Base-by-base conservation (phyloP, 106 monocot genomes). In the Dendrobium nobile region DNA sequence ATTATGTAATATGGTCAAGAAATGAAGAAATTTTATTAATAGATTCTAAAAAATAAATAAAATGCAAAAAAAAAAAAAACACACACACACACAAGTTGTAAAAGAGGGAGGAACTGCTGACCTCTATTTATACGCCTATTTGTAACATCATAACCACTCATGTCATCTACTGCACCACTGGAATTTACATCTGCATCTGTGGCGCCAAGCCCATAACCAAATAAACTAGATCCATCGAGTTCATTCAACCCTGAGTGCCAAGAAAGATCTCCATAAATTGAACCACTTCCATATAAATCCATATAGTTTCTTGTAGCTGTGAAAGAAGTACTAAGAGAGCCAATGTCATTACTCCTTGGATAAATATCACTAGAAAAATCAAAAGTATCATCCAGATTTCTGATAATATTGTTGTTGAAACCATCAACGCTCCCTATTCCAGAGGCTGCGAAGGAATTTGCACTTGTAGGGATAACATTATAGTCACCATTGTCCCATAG, bases 111-210 rank as follows among this genome's bases (percentile, higher is more conserved):
- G 77, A 55, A 47, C 20, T 22, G 61, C 85, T 87, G 44, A 95
- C 95, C 95, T 90, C 88, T 90, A 89, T 78, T 88, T 87, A 87
- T 58, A 75, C 86, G 88, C 67, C 85, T 92, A 85, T 84, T 89
- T 44, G 80, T 83, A 89, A 81, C 80, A 85, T 79, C 82, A 77
- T 87, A 94, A 78, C 82, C 77, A 19, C 85, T 88, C 65, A 85
- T 84, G 81, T 88, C 92, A 81, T 81, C 85, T 64, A 88, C 58
- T 33, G 88, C 86, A 51, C 65, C 74, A 45, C 87, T 85, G 77
- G 76, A 64, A 47, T 68, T 75, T 47, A 78, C 77, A 86, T 92
- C 84, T 4, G 89, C 73, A 43, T 67, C 68, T 73, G 80, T 77
- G 79, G 78, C 82, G 19, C 83, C 87, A 77, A 88, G 81, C 24